Evolutionary conservation across 768 basidiomycete species (phyloP).

Genomic region (Boletus sp.): DNA sequence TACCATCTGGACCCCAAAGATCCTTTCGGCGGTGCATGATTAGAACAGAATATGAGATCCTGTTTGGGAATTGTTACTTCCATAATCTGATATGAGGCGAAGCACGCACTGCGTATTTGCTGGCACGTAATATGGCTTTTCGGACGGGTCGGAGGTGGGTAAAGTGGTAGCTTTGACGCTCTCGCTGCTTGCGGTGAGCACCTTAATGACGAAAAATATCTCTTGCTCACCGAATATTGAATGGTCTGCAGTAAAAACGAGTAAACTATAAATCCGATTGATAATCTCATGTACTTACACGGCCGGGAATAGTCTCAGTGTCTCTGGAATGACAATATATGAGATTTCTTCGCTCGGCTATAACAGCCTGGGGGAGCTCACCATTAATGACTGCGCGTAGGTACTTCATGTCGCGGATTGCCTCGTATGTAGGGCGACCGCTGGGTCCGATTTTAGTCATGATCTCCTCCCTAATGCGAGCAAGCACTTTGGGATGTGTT

Average conservation of each 20-base stretch:
- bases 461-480: conserved; percentile 55
- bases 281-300: conserved; percentile 29
- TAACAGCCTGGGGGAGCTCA: conserved; percentile 15
- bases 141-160: conserved; percentile 29
- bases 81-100: neutral
- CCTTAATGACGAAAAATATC: neutral
- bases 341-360: neutral
- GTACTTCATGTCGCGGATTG: conserved; percentile 61
- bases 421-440: conserved; percentile 50
- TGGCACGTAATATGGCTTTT: conserved; percentile 31
- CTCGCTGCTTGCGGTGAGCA: conserved; percentile 34
- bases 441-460: conserved; percentile 48
- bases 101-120: conserved; percentile 39
- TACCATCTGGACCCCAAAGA: conserved; percentile 73
- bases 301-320: conserved; percentile 53
- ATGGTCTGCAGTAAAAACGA: conserved; percentile 33
- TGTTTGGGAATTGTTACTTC: conserved; percentile 15
- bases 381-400: conserved; percentile 66
- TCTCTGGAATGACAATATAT: conserved; percentile 36
- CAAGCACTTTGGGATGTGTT: conserved; percentile 45
- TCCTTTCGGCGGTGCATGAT: conserved; percentile 65
- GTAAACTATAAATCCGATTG: neutral
- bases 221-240: conserved; percentile 43
- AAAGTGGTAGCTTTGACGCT: conserved; percentile 48
- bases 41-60: conserved; percentile 54